phyloP scores from a whole-genome alignment of 2,329 filamentous ascomycete species.

The Hymenotorrendiella dingleyae region DNA sequence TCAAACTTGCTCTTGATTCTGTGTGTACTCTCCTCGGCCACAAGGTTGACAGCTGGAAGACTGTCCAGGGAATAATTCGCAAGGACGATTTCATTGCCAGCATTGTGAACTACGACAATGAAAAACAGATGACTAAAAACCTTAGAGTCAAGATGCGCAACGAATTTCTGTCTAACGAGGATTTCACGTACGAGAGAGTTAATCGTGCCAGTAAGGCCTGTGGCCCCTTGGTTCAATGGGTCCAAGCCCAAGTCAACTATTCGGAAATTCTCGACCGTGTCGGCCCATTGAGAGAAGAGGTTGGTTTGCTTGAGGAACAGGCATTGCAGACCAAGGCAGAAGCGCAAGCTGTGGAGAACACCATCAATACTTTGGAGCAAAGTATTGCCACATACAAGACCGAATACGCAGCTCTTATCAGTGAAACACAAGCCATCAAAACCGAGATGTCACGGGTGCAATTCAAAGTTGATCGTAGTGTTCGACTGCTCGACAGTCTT shows the following conservation, averaged over 20 bases:
- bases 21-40: slow-evolving; percentile 93
- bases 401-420: slow-evolving; percentile 92
- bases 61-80: slow-evolving; percentile 80
- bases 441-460: slow-evolving; percentile 92
- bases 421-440: slow-evolving; percentile 96
- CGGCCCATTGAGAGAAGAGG: slow-evolving; percentile 86
- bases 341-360: slow-evolving; percentile 84
- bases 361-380: slow-evolving; percentile 74
- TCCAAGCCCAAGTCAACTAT: slow-evolving; percentile 92
- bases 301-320: slow-evolving; percentile 78
- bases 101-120: slow-evolving; percentile 96
- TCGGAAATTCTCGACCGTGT: slow-evolving; percentile 95
- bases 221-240: slow-evolving; percentile 95
- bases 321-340: slow-evolving; percentile 89
- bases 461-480: slow-evolving; percentile 96
- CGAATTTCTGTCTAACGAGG: slow-evolving; percentile 85
- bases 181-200: slow-evolving; percentile 94
- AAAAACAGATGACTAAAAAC: slow-evolving; percentile 81
- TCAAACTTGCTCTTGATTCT: slow-evolving; percentile 88
- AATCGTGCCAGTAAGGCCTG: slow-evolving; percentile 96
- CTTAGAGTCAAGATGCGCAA: slow-evolving; percentile 85
- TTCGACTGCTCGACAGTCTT: slow-evolving; percentile 86
- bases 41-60: slow-evolving; percentile 86
- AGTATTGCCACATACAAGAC: slow-evolving; percentile 95
- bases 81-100: slow-evolving; percentile 95